These are phyloP conservation scores for Colletotrichum eleusines DNA, from an alignment of 2,329 filamentous ascomycete species.

Conservation along the genomic window DNA sequence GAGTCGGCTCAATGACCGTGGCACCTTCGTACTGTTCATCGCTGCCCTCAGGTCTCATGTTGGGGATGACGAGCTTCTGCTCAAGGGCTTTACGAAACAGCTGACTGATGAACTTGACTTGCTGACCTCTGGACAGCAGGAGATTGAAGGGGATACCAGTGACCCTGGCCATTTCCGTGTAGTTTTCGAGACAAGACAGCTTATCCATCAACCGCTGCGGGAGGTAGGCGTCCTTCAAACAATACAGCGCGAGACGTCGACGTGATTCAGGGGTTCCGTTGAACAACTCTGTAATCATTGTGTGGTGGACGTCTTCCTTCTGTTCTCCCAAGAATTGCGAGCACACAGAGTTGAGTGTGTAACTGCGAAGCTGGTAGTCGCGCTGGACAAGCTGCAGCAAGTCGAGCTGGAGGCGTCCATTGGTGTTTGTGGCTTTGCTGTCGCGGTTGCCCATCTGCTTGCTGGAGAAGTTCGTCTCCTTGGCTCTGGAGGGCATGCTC, in stretches of 20 bases:
- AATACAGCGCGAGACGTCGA: constrained; percentile 92
- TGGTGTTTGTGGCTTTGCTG: constrained; percentile 93
- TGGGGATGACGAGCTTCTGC: constrained; percentile 93
- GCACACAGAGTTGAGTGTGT: constrained; percentile 96
- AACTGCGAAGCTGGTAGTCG: constrained; percentile 94
- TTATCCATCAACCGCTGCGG: constrained; percentile 97
- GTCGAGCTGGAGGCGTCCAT: constrained; percentile 92
- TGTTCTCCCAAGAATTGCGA: constrained; percentile 96
- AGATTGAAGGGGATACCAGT: constrained; percentile 98
- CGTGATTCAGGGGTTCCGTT: constrained; percentile 96
- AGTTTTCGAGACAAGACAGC: constrained; percentile 97
- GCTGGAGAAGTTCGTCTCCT: constrained; percentile 89
- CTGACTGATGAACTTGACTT: constrained; percentile 98
- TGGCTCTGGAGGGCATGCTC: constrained; percentile 76
- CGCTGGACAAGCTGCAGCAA: constrained; percentile 94
- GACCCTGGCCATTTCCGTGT: constrained; percentile 99
- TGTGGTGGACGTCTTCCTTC: constrained; percentile 98
- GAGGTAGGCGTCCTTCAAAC: constrained; percentile 95
- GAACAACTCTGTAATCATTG: constrained; percentile 98
- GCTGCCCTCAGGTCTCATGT: constrained; percentile 75
- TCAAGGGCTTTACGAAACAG: constrained; percentile 95
- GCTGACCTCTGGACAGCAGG: constrained; percentile 90
- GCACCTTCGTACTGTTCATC: constrained; percentile 98
- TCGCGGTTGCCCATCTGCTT: constrained; percentile 99
- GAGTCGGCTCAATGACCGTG: constrained; percentile 94